A percentile compares a stretch with the other conserved stretches of the same genome.
These are phyloP conservation scores for Moringa oleifera DNA, from an alignment of 345 rosid genomes.

Conservation along the genomic window DNA sequence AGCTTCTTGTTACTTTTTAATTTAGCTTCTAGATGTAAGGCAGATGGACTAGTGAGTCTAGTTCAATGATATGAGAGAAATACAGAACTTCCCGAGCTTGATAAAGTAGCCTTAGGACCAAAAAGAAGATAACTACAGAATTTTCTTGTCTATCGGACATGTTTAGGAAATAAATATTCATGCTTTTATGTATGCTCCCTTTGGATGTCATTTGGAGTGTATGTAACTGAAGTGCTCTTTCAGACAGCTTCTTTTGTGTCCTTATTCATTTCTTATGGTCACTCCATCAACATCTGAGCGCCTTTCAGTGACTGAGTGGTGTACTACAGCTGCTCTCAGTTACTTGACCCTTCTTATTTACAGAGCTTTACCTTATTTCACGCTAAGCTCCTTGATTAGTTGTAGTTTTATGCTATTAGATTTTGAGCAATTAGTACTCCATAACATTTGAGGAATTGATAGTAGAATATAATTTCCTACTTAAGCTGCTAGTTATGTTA, in stretches of 20 bases:
- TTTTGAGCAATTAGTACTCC: constrained; percentile 2
- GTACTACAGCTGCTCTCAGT: constrained; percentile 80
- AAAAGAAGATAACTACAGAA: no score
- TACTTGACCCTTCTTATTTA: constrained; percentile 91
- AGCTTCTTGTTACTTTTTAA: constrained; percentile 10
- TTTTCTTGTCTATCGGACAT: no score
- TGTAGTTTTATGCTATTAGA: not conserved
- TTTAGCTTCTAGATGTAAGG: not conserved
- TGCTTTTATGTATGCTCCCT: constrained; percentile 84
- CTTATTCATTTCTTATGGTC: constrained; percentile 89
- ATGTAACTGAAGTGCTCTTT: constrained; percentile 85
- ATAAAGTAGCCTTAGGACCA: no score
- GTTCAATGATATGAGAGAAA: no score
- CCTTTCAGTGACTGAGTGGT: constrained; percentile 69
- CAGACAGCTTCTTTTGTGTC: constrained; percentile 89
- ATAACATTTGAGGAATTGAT: no score
- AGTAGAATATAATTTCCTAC: not conserved
- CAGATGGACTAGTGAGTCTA: not conserved
- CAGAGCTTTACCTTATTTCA: constrained; percentile 87
- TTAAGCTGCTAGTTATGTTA: constrained; percentile 10
- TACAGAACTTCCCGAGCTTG: no score
- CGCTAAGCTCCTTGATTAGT: constrained; percentile 42
- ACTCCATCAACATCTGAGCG: constrained; percentile 85
- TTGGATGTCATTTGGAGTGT: constrained; percentile 97
- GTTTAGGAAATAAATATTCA: constrained; percentile 67